Conservation (phyloP, 352 stramenopile species). For the Phytopythium helicoides region DNA sequence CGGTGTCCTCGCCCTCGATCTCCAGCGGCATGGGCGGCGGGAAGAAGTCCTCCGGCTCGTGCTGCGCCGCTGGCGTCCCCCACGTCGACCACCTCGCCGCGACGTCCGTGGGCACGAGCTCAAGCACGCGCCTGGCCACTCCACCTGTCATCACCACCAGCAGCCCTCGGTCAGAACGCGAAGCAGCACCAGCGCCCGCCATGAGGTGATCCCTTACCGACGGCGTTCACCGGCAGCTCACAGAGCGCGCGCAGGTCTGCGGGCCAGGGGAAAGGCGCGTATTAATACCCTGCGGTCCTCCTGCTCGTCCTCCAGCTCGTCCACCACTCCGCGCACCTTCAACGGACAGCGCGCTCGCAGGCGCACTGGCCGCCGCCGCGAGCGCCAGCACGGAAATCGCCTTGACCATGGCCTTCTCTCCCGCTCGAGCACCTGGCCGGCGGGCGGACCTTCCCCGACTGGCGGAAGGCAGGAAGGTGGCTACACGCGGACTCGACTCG, state of each 20-base stretch:
- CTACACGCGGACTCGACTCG: too few relatives aligned
- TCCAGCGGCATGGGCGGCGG: conserved; percentile 23
- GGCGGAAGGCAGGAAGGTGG: too few relatives aligned
- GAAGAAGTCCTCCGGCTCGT: conserved; percentile 13
- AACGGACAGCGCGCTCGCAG: not conserved
- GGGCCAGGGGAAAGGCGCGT: too few relatives aligned
- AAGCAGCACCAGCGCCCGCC: not conserved
- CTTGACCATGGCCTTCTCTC: too few relatives aligned
- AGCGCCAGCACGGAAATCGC: too few relatives aligned
- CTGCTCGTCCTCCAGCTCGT: too few relatives aligned
- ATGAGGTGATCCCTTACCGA: not conserved
- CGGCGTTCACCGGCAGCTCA: not conserved
- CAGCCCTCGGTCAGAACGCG: not conserved
- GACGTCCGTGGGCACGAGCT: not conserved
- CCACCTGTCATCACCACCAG: too few relatives aligned
- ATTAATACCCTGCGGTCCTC: not conserved
- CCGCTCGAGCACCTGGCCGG: too few relatives aligned
- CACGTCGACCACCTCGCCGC: not conserved
- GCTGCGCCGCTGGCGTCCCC: not conserved
- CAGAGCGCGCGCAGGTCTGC: not conserved
- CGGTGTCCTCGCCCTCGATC: conserved; percentile 17
- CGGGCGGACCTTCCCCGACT: too few relatives aligned
- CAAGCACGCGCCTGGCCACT: conserved; percentile 2
- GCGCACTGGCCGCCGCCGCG: too few relatives aligned
- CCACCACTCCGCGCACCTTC: not conserved